phyloP scores from a whole-genome alignment of 2,329 filamentous ascomycete genomes.

The Apiospora marii region DNA sequence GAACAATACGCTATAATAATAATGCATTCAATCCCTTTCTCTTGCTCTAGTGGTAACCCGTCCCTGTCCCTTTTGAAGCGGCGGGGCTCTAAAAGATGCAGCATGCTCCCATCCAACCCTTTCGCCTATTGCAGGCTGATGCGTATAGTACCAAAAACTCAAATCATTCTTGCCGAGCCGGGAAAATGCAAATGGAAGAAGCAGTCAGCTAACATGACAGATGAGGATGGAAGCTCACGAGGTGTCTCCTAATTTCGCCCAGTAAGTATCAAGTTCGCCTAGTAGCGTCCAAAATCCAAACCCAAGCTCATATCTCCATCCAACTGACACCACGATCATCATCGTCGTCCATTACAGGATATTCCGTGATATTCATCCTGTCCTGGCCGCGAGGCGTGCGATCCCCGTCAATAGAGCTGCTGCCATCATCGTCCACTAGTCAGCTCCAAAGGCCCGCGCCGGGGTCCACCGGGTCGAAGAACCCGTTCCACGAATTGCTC shows the following conservation, averaged over 20 bases:
- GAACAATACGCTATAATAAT: conserved; percentile 4
- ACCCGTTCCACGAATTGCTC: conserved; percentile 12
- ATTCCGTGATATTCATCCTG: background rate
- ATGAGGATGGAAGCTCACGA: background rate
- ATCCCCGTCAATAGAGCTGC: background rate
- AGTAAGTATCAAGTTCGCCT: background rate
- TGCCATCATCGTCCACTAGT: conserved; percentile 9
- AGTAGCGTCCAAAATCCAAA: background rate
- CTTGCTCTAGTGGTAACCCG: background rate
- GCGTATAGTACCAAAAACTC: background rate
- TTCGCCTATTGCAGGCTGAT: conserved; percentile 17
- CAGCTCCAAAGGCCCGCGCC: conserved; percentile 20
- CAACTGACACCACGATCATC: background rate
- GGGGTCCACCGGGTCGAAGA: conserved; percentile 54
- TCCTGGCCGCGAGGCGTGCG: background rate
- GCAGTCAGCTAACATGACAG: background rate
- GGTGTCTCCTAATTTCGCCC: background rate
- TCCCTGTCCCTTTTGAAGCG: background rate
- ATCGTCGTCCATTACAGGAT: background rate
- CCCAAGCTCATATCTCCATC: conserved; percentile 16
- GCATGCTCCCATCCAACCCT: background rate
- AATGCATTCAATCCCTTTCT: background rate
- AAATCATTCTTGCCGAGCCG: background rate
- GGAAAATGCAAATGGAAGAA: background rate
- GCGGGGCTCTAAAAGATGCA: background rate